Evolutionary conservation across 805 yeast species (phyloP).

Genomic region (Kodamaea fukazawae): DNA sequence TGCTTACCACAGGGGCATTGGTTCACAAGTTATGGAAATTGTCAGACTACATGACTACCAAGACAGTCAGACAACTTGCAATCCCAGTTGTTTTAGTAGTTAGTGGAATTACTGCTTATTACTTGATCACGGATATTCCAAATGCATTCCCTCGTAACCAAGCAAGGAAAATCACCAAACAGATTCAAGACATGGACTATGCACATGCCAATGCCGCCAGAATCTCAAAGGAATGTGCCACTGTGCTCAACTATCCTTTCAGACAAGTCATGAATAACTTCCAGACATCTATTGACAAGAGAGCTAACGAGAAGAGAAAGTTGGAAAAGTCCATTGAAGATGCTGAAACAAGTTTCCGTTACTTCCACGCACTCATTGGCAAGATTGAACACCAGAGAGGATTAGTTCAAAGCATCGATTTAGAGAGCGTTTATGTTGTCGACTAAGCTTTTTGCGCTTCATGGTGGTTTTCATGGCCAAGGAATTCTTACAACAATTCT

Average conservation of each 20-base stretch:
- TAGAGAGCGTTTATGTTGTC: constrained; percentile 41
- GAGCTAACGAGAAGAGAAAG: constrained; percentile 55
- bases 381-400: constrained; percentile 44
- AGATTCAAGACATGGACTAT: constrained; percentile 68
- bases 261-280: constrained; percentile 74
- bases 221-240: constrained; percentile 76
- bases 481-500: too few species aligned
- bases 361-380: constrained; percentile 50
- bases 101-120: constrained; percentile 54
- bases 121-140: constrained; percentile 77
- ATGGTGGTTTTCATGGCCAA: too few species aligned
- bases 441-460: constrained; percentile 30
- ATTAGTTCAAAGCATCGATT: constrained; percentile 41
- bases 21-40: constrained; percentile 36
- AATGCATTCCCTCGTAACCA: constrained; percentile 83
- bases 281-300: constrained; percentile 63
- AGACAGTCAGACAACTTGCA: constrained; percentile 45
- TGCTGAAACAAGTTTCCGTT: constrained; percentile 54
- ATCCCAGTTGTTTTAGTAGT: constrained; percentile 53
- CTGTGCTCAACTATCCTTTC: constrained; percentile 76
- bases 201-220: constrained; percentile 75
- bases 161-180: constrained; percentile 64
- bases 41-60: constrained; percentile 35
- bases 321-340: constrained; percentile 50
- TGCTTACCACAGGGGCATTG: constrained; percentile 42